Evolutionary conservation across 768 basidiomycete species (phyloP).

Genomic region (Amanita phalloides): DNA sequence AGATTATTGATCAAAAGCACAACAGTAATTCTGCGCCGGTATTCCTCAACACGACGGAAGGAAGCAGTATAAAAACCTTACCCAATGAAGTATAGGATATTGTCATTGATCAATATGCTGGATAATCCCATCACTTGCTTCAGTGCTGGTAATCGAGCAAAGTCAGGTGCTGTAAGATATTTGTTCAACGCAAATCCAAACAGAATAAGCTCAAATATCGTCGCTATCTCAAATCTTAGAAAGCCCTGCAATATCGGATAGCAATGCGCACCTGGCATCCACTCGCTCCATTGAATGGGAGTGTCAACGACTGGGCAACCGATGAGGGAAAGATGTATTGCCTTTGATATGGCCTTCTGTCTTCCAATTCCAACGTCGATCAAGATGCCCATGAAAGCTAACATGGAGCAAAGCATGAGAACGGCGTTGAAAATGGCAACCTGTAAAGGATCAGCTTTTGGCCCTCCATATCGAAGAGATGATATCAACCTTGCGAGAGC

Average conservation of each 20-base stretch:
- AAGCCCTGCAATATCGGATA: not conserved
- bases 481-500: conserved; percentile 19
- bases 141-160: conserved; percentile 9
- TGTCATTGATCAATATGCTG: conserved; percentile 28
- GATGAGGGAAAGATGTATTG: conserved; percentile 25
- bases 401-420: conserved; percentile 31
- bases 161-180: conserved; percentile 14
- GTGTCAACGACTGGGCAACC: conserved; percentile 31
- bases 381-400: conserved; percentile 29
- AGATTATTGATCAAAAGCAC: conserved; percentile 34
- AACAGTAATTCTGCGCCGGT: conserved; percentile 20
- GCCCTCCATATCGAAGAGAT: not conserved
- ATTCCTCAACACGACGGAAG: not conserved
- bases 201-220: conserved; percentile 28
- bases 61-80: conserved; percentile 8
- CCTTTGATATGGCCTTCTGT: conserved; percentile 23
- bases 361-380: conserved; percentile 24
- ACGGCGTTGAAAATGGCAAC: conserved; percentile 26
- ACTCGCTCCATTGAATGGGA: conserved; percentile 32
- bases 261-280: conserved; percentile 27
- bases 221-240: conserved; percentile 16
- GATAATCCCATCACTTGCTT: conserved; percentile 19
- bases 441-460: conserved; percentile 10
- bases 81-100: conserved; percentile 34
- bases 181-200: conserved; percentile 30